These are phyloP conservation scores for Chlamydomonas schloesseri DNA, from an alignment of 139 green algal genomes.

Conservation along the genomic window DNA sequence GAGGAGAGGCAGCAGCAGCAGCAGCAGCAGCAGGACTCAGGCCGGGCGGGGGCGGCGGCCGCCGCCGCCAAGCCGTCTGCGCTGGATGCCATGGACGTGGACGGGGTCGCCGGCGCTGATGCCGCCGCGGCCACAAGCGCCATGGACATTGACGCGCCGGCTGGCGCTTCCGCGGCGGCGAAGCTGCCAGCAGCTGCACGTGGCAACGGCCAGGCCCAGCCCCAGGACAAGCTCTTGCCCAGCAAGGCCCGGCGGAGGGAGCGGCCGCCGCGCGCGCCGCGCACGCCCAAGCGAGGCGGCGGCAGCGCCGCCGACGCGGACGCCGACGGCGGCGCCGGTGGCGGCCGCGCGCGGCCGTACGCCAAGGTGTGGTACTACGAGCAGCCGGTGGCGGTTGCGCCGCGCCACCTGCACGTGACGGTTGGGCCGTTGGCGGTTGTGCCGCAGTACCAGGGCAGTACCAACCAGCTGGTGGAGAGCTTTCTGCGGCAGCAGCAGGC, in stretches of 20 bases:
- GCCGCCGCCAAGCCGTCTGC: background rate
- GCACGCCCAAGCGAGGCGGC: background rate
- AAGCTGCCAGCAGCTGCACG: no score
- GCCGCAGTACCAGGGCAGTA: slow-evolving; percentile 45
- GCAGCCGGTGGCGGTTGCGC: slow-evolving; percentile 5
- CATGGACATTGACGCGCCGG: background rate
- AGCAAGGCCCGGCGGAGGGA: background rate
- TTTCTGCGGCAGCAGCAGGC: slow-evolving; percentile 5
- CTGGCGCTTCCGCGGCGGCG: no score
- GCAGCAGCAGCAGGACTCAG: background rate
- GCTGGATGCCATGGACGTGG: slow-evolving; percentile 9
- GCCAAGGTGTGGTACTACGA: slow-evolving; percentile 48
- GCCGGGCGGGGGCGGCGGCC: no score
- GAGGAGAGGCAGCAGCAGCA: background rate
- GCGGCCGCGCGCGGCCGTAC: background rate
- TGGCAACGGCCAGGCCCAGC: no score
- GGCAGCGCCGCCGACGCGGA: background rate
- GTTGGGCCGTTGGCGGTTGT: slow-evolving; percentile 44
- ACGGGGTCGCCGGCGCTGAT: background rate
- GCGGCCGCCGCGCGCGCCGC: background rate
- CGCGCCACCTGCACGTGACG: slow-evolving; percentile 34
- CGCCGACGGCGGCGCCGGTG: background rate
- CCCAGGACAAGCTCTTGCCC: no score
- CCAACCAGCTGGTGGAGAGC: slow-evolving; percentile 28
- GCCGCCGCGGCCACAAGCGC: no score